A percentile compares a stretch with the other conserved stretches of the same genome.
Conservation (phyloP, 192 early-diverging fungal species). For the Umbelopsis sp. region DNA sequence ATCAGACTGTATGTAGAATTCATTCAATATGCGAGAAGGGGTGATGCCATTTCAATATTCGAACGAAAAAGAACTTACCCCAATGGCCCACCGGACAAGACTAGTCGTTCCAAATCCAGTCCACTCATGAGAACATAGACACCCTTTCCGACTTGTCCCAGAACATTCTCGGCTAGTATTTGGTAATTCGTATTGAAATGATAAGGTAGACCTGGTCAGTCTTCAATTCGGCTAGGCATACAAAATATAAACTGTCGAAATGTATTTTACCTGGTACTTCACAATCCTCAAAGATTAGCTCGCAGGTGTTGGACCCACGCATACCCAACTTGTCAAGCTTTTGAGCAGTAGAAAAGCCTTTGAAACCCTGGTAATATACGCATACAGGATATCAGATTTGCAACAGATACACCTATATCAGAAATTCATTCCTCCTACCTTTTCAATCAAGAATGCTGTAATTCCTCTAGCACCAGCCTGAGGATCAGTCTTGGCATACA, state of each 20-base stretch:
- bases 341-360: conserved; percentile 81
- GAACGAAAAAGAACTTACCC: conserved; percentile 47
- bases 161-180: conserved; percentile 70
- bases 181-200: neutral
- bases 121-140: conserved; percentile 97
- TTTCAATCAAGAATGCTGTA: conserved; percentile 94
- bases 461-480: conserved; percentile 84
- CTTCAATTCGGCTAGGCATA: neutral
- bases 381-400: too few species aligned
- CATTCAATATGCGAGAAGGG: too few species aligned
- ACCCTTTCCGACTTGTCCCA: conserved; percentile 82
- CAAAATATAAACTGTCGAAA: neutral
- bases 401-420: neutral
- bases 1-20: conserved; percentile 59
- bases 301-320: conserved; percentile 95
- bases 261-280: conserved; percentile 67
- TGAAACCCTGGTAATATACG: conserved; percentile 55
- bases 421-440: conserved; percentile 47
- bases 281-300: conserved; percentile 93
- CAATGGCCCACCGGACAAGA: conserved; percentile 87
- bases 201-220: neutral
- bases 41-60: too few species aligned
- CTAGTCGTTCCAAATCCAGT: conserved; percentile 88
- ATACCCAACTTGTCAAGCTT: conserved; percentile 97
- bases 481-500: conserved; percentile 88